Evolutionary conservation across 2,329 filamentous ascomycete species (phyloP), one percentile per base, ranked within the genome.

Genomic region (Hypoxylon sp.): DNA sequence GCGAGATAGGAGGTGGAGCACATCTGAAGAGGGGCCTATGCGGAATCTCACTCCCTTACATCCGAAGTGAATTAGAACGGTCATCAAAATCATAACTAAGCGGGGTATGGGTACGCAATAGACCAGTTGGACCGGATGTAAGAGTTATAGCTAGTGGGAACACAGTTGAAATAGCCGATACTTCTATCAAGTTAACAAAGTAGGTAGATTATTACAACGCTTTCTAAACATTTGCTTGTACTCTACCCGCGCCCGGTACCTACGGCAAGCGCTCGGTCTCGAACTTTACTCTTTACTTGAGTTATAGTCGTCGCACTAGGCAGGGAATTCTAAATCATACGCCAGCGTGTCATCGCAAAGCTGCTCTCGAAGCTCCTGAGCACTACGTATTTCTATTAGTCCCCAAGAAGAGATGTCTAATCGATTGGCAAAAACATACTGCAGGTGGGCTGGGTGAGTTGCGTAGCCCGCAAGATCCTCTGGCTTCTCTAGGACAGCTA

Each of bases 401-500:
- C 58, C 34, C 65, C 9, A 41, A 17, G 28, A 30, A 60, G 17
- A 25, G 7, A 17, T 51, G 17, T 17, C 45, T 58, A 55, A 57
- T 25, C 7, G 38, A 43, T 28, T 0, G 23, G 6, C 19, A 43
- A 28, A 46, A 55, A 77, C 80, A 60, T 76, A 84, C 82, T 80
- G 78, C 63, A 80, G 64, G 75, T 85, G 83, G 28, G 81, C 81
- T 48, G 82, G 82, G 76, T 84, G 82, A 49, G 73, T 73, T 2
- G 80, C 81, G 76, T 84, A 85, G 9, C 75, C 76, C 50, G 75
- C 74, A 3, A 84, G 69, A 74, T 83, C 76, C 36, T 81, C 80
- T 2, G 78, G 66, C 45, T 79, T 80, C 67, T 84, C 82, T 69
- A 84, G 63, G 5, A 83, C 76, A 3, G 82, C 82, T n/a, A 84